These are phyloP conservation scores for Chlamydomonas urium DNA, from an alignment of 139 green algal genomes.

Conservation along the genomic window DNA sequence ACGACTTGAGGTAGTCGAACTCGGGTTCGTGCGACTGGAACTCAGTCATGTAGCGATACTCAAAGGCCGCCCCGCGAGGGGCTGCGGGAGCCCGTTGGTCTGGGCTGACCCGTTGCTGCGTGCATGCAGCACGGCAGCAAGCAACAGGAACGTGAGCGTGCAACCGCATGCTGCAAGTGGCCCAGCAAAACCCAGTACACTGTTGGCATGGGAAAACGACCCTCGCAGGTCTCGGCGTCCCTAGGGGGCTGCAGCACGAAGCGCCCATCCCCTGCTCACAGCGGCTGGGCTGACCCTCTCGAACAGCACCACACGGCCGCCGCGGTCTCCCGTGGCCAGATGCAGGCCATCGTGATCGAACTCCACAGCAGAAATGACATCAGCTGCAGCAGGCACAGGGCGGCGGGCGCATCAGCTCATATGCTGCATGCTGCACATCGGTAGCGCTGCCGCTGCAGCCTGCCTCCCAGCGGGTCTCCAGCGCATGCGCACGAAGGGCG, in stretches of 20 bases:
- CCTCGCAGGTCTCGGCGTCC: too few species aligned
- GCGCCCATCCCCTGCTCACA: conserved; percentile 23
- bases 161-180: too few species aligned
- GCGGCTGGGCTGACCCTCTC: conserved; percentile 62
- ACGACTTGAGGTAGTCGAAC: conserved; percentile 92
- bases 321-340: conserved; percentile 94
- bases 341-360: conserved; percentile 89
- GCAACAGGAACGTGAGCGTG: background rate
- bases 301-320: conserved; percentile 95
- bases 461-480: too few species aligned
- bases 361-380: conserved; percentile 96
- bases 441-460: background rate
- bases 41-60: conserved; percentile 97
- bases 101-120: too few species aligned
- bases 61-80: conserved; percentile 46
- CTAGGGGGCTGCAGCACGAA: too few species aligned
- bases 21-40: conserved; percentile 98
- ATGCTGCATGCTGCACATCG: background rate
- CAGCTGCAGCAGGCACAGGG: too few species aligned
- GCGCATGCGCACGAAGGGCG: too few species aligned
- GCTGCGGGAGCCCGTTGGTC: conserved; percentile 12
- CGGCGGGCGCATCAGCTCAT: background rate
- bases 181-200: too few species aligned
- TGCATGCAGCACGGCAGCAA: background rate
- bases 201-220: too few species aligned